Evolutionary conservation across 495 filamentous ascomycete species (phyloP), one percentile per base, ranked within the genome.

Genomic region (Elasticomyces elasticus): DNA sequence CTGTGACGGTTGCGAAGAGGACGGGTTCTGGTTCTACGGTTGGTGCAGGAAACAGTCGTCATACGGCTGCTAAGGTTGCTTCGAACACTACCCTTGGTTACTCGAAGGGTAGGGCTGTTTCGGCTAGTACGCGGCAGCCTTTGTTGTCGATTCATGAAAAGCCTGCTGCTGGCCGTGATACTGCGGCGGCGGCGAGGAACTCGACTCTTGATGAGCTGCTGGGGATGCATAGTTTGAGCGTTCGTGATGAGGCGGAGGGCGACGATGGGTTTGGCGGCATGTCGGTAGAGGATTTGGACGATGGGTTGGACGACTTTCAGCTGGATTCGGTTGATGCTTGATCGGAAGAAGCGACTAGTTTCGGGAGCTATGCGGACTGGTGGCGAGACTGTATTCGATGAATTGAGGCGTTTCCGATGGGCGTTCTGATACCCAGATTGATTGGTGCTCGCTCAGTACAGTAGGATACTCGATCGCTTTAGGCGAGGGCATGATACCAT

Each of bases 41-140:
- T 40, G 35, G 5, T 5, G 2, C 52, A 2, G 83, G 79, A 10
- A 67, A 69, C 12, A 74, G 80, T 73, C 74, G 78, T 49, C 70
- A 79, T 59, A 70, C 79, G 3, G 80, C 82, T 6, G 84, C 85
- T 19, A 74, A 72, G 6, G 58, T 40, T n/a, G 78, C 75, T 11
- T 90, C 89, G 12, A 78, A 79, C 49, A 85, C 78, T 43, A 94
- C 89, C 0, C 69, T 95, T 25, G 89, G 89, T 6, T 91, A 89
- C 64, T 81, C 79, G 48, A 86, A 84, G 63, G 87, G 89, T 25
- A 76, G 88, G 15, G 75, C 74, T 15, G 76, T 82, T 13, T 83
- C 83, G 7, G 69, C 72, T 10, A 69, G 62, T 4, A 54, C 80
- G 10, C 62, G 58, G 66, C 60, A 62, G 33, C 69, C 64, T 5